phyloP scores from a whole-genome alignment of 257 asterid species.

The Verbascum thapsus region DNA sequence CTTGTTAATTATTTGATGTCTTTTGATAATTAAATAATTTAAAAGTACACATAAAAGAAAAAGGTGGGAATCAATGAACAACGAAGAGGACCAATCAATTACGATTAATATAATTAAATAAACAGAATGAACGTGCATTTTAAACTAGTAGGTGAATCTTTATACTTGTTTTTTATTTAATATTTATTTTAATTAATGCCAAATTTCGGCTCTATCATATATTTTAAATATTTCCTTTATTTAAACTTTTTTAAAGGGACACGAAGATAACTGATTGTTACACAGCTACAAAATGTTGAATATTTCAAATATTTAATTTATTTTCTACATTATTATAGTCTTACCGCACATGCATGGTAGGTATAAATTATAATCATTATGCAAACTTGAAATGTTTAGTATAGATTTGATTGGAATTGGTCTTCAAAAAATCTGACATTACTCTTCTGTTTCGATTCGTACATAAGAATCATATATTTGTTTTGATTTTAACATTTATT shows the following conservation, averaged over 20 bases:
- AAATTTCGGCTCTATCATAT: conserved; percentile 6
- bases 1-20: not conserved
- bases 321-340: conserved; percentile 1
- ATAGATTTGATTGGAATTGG: not conserved
- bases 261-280: not conserved
- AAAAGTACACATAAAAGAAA: conserved; percentile 5
- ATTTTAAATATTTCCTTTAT: not conserved
- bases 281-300: conserved; percentile 12
- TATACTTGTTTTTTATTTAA: not conserved
- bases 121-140: not conserved
- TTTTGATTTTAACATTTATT: not conserved
- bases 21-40: not conserved
- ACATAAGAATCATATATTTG: not conserved
- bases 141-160: not conserved
- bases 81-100: conserved; percentile 3
- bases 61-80: conserved; percentile 3
- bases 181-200: conserved; percentile 19
- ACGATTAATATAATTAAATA: not conserved
- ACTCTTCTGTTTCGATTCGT: not conserved
- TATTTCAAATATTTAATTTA: not conserved
- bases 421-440: not conserved
- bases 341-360: conserved; percentile 38
- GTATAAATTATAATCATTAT: conserved; percentile 13
- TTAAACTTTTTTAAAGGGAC: not conserved
- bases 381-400: not conserved